Evolutionary conservation across 2,329 filamentous ascomycete species (phyloP).

Genomic region (Paraphaeosphaeria minitans): DNA sequence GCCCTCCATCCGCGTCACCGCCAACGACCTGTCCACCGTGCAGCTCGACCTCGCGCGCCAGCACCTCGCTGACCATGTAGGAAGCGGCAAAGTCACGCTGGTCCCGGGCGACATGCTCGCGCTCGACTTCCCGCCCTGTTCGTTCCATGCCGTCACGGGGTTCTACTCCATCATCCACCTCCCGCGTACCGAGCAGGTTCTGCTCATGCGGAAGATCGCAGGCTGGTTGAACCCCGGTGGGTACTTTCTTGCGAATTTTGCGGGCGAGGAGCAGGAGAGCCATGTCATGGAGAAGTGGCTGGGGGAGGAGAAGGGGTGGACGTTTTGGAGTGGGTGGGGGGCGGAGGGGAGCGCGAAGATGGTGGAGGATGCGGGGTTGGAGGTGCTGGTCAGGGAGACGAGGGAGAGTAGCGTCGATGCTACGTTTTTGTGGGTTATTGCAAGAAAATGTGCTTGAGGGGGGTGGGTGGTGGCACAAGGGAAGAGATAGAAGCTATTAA

Average conservation of each 20-base stretch:
- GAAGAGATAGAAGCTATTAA: too few species aligned
- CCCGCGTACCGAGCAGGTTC: constrained; percentile 56
- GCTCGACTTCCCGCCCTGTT: constrained; percentile 39
- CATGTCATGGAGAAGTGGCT: constrained; percentile 39
- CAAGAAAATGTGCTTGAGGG: constrained; percentile 15
- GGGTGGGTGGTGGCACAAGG: too few species aligned
- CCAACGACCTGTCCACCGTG: constrained; percentile 50
- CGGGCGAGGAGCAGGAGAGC: constrained; percentile 31
- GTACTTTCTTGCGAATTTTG: constrained; percentile 50
- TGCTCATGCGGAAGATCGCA: constrained; percentile 52
- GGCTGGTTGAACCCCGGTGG: constrained; percentile 60
- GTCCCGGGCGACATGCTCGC: constrained; percentile 51
- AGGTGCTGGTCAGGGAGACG: constrained; percentile 30
- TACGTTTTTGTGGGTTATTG: constrained; percentile 40
- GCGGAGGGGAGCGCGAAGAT: constrained; percentile 38
- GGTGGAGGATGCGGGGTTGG: constrained; percentile 34
- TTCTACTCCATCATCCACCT: constrained; percentile 64
- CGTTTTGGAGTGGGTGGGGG: constrained; percentile 52
- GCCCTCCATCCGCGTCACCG: constrained; percentile 40
- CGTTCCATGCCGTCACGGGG: constrained; percentile 57
- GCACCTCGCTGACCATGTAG: constrained; percentile 19
- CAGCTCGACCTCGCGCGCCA: constrained; percentile 47
- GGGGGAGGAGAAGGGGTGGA: constrained; percentile 37
- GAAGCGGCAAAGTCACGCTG: constrained; percentile 22
- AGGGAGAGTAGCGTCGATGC: constrained; percentile 27